A percentile compares a stretch with the other conserved stretches of the same genome.
phyloP scores from a whole-genome alignment of 2,329 filamentous ascomycete genomes.

The Ceratocystis alfenasii region DNA sequence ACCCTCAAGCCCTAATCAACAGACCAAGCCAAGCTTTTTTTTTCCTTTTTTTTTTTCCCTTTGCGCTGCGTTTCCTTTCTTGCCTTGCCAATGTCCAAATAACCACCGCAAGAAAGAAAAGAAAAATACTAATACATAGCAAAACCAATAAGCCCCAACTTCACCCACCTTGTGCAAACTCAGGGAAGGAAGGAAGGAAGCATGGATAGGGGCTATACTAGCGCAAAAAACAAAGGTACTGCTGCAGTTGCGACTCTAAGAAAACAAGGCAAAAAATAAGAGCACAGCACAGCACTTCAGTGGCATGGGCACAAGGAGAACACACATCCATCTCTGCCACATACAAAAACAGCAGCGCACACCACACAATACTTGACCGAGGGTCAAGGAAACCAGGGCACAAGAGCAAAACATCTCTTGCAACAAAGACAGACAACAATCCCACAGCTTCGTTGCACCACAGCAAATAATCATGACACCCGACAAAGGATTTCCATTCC shows the following conservation, averaged over 20 bases:
- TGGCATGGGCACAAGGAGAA: not conserved
- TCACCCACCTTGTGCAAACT: not conserved
- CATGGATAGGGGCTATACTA: not conserved
- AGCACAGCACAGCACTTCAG: not conserved
- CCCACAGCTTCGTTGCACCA: not conserved
- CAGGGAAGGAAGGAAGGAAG: not conserved
- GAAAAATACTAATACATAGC: not conserved
- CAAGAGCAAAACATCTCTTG: not conserved
- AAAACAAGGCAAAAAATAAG: not conserved
- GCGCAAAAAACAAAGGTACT: not conserved
- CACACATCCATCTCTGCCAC: not conserved
- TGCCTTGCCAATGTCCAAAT: not conserved
- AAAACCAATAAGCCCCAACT: not conserved
- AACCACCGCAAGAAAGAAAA: not conserved
- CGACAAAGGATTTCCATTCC: not conserved
- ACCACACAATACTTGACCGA: not conserved
- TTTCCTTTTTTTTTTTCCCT: not conserved
- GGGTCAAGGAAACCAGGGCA: not conserved
- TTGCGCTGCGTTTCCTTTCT: not conserved
- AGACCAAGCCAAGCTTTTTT: not conserved
- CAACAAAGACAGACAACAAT: not conserved
- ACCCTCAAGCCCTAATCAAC: not conserved
- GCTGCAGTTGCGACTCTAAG: not conserved
- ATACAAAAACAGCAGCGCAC: not conserved
- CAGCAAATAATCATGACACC: not conserved